Evolutionary conservation across 73 alveolate genomes (phyloP).

Genomic region (Durusdinium trenchii): DNA sequence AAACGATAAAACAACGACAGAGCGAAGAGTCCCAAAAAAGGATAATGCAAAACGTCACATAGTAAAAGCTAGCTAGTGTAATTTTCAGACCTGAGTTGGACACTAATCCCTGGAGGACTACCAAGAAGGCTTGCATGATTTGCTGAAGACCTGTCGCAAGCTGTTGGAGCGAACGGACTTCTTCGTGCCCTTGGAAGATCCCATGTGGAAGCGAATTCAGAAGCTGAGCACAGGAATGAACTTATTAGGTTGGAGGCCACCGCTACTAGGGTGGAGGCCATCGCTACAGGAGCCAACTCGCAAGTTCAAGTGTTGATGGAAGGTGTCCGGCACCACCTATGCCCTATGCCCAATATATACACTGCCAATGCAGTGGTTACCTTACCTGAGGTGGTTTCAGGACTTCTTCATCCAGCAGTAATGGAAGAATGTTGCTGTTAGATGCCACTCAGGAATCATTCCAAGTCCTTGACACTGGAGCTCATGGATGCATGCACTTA

Average conservation of each 20-base stretch:
- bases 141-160: constrained; percentile 48
- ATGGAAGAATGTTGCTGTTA: background rate
- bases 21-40: background rate
- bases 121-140: constrained; percentile 38
- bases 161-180: constrained; percentile 72
- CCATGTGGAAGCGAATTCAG: constrained; percentile 79
- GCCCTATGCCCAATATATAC: background rate
- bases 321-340: background rate
- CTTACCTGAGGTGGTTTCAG: background rate
- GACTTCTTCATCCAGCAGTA: background rate
- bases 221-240: background rate
- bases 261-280: background rate
- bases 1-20: too few relatives aligned
- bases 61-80: background rate
- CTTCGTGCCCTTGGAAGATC: constrained; percentile 82
- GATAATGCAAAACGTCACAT: background rate
- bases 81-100: background rate
- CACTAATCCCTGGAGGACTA: constrained; percentile 2
- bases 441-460: constrained; percentile 33
- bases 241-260: background rate
- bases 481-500: constrained; percentile 69
- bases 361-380: background rate
- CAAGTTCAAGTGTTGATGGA: background rate
- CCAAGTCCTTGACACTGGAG: constrained; percentile 79
- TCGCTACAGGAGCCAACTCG: background rate